Evolutionary conservation across 805 yeast genomes (phyloP).

Genomic region (Candida incommunis): DNA sequence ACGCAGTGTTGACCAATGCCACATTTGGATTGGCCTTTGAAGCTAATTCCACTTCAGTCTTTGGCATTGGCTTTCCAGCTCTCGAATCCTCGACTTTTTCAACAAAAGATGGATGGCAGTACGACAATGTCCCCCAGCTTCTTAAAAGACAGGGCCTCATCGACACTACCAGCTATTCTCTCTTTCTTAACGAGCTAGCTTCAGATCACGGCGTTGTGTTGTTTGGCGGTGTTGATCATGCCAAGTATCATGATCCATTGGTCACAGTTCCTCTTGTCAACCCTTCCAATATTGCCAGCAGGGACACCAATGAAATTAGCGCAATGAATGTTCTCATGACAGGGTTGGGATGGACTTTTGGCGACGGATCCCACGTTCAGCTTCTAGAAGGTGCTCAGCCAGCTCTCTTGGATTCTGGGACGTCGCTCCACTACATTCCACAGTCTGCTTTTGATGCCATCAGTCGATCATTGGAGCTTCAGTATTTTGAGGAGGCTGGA

Average conservation of each 20-base stretch:
- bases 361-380: background rate
- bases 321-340: background rate
- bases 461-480: background rate
- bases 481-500: background rate
- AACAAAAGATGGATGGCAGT: slow-evolving; percentile 6
- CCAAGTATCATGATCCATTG: slow-evolving; percentile 23
- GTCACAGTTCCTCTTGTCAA: slow-evolving; percentile 13
- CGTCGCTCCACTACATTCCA: slow-evolving; percentile 39
- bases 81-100: slow-evolving; percentile 26
- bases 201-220: slow-evolving; percentile 21
- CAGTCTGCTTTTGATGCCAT: slow-evolving; percentile 13
- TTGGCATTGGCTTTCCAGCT: slow-evolving; percentile 59
- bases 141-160: slow-evolving; percentile 26
- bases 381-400: slow-evolving; percentile 9
- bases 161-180: slow-evolving; percentile 27
- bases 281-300: slow-evolving; percentile 1
- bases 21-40: slow-evolving; percentile 55
- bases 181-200: slow-evolving; percentile 24
- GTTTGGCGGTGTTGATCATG: slow-evolving; percentile 26
- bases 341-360: background rate
- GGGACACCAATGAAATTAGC: slow-evolving; percentile 26
- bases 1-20: slow-evolving; percentile 29
- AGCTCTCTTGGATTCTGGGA: slow-evolving; percentile 45
- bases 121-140: slow-evolving; percentile 17
- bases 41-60: slow-evolving; percentile 45